Evolutionary conservation across 352 stramenopile species (phyloP).

Genomic region (Phytophthora litchii): DNA sequence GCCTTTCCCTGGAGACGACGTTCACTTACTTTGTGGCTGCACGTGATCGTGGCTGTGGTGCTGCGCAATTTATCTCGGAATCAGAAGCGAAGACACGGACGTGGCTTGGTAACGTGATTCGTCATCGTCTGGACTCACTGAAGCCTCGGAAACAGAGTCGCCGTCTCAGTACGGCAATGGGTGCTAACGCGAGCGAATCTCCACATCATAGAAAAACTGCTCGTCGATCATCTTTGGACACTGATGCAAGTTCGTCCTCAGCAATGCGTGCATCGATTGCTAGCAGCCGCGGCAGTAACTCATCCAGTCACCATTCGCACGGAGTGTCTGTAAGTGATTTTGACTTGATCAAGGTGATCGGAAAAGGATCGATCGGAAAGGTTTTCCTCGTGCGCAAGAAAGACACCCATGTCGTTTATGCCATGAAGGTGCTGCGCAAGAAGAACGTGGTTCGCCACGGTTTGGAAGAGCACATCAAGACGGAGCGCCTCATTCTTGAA

Average conservation of each 20-base stretch:
- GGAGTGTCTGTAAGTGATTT: slow-evolving; percentile 85
- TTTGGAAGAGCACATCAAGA: slow-evolving; percentile 95
- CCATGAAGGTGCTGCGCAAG: slow-evolving; percentile 99
- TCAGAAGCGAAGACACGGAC: slow-evolving; percentile 62
- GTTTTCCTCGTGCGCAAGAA: slow-evolving; percentile 89
- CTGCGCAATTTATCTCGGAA: slow-evolving; percentile 66
- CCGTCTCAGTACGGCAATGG: slow-evolving; percentile 47
- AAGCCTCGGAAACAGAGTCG: slow-evolving; percentile 65
- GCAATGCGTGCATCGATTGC: slow-evolving; percentile 65
- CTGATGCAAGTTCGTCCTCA: slow-evolving; percentile 39
- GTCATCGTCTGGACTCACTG: slow-evolving; percentile 67
- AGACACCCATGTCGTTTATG: slow-evolving; percentile 91
- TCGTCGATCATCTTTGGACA: slow-evolving; percentile 48
- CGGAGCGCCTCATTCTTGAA: slow-evolving; percentile 97
- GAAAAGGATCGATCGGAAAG: slow-evolving; percentile 88
- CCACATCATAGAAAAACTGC: slow-evolving; percentile 50
- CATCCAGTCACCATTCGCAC: slow-evolving; percentile 30
- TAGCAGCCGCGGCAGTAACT: slow-evolving; percentile 43
- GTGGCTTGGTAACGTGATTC: slow-evolving; percentile 69
- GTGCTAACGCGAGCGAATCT: slow-evolving; percentile 37
- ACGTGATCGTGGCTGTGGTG: slow-evolving; percentile 56
- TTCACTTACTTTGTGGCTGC: slow-evolving; percentile 78
- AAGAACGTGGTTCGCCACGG: slow-evolving; percentile 92
- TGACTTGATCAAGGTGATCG: slow-evolving; percentile 85
- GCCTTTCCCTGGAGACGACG: slow-evolving; percentile 64